Base-by-base conservation (phyloP, 306 rosid genomes). In the Vachellia pachyceras region DNA sequence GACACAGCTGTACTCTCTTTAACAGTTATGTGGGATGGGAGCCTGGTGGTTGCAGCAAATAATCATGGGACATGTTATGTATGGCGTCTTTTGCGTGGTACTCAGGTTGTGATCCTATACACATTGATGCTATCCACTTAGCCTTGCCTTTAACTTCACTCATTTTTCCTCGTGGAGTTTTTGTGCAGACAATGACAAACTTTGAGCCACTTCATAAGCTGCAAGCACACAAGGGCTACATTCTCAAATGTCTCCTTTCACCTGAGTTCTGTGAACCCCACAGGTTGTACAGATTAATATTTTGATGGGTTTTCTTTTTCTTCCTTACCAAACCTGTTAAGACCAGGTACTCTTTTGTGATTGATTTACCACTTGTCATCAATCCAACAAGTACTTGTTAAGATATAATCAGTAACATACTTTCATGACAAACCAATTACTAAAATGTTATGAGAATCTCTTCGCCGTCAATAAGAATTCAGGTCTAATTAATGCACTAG, bases 21-120 rank as follows among this genome's bases (percentile, higher is more conserved):
- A 72, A 96, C 99, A 40, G 97, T 96, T 47, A 96, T 96, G 99
- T 93, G 99, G 99, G 99, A 96, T 83, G 99, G 99, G 44, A 96
- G 97, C 88, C 78, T 96, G 90, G 99, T 96, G 68, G 99, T 96
- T 82, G 98, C 99, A 49, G 99, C 98, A 85, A 96, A 96, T 92
- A 96, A 96, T 87, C 87, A 90, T 22, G 98, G 99, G 82, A 96
- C 98, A 9, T 96, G 99, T 81, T 96, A 92, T 61, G 99, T 96
- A 84, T 96, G 99, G 99, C 98, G 97, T 84, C 84, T 96, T 85
- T 78, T 93, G 84, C 94, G 91, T 42, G 99, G 99, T 57, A 89
- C 92, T 78, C 99, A 93, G 98, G 99, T 96, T 83, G 42, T 77
- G 71, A 77, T 80, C 75, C 58, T 76, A 52, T 77, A 60, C 69